phyloP scores from a whole-genome alignment of 371 early-diverging fungal genomes.

The Funneliformis caledonium region DNA sequence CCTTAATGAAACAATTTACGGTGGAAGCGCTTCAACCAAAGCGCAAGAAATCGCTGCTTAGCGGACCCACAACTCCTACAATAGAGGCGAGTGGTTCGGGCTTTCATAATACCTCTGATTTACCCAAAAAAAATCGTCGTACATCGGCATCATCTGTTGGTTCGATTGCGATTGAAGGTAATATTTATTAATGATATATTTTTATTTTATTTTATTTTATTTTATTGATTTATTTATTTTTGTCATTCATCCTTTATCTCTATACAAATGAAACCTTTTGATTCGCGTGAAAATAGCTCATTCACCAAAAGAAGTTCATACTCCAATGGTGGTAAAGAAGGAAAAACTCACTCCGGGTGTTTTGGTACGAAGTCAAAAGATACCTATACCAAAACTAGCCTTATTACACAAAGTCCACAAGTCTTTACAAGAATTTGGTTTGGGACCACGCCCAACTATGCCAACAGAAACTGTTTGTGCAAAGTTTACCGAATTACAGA shows the following conservation, averaged over 20 bases:
- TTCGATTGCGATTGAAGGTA: conserved; percentile 16
- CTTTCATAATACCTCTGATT: not conserved
- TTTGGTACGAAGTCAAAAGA: conserved; percentile 32
- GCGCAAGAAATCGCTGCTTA: conserved; percentile 31
- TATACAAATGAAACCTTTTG: not conserved
- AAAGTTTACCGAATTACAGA: conserved; percentile 36
- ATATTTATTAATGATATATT: not conserved
- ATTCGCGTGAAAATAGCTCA: not conserved
- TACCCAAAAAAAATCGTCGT: conserved; percentile 26
- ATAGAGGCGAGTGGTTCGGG: not conserved
- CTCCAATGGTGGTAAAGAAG: not conserved
- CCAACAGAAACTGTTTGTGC: conserved; percentile 38
- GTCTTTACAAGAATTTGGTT: conserved; percentile 31
- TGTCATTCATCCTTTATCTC: not conserved
- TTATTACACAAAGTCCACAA: conserved; percentile 16
- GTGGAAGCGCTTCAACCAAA: conserved; percentile 8
- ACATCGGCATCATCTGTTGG: conserved; percentile 37
- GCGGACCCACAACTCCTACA: conserved; percentile 20
- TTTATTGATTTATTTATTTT: not conserved
- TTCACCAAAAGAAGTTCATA: conserved; percentile 29
- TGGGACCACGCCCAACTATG: conserved; percentile 25
- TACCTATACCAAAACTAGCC: conserved; percentile 30
- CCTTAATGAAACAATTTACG: conserved; percentile 62
- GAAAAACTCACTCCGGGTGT: conserved; percentile 38
- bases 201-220: not conserved